Evolutionary conservation across 2,329 filamentous ascomycete species (phyloP).

Genomic region (Bipolaris cookei): DNA sequence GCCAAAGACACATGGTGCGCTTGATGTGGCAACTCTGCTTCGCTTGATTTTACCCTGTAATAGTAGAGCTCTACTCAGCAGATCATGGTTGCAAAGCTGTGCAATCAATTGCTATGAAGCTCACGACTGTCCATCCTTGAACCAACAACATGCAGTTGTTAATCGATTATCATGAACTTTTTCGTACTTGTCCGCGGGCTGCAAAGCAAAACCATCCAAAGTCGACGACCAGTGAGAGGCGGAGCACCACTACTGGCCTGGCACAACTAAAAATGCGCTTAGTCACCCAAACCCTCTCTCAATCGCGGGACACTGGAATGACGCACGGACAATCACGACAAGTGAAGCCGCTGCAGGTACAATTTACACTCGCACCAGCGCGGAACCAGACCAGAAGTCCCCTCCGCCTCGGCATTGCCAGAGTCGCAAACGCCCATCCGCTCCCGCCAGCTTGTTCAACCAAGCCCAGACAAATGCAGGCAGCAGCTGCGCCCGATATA

Average conservation of each 20-base stretch:
- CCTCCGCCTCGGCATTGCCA: conserved; percentile 21
- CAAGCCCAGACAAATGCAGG: conserved; percentile 44
- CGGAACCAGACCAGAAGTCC: conserved; percentile 9
- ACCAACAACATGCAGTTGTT: not conserved
- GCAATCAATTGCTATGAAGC: too few species aligned
- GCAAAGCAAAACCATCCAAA: too few species aligned
- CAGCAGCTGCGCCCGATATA: conserved; percentile 43
- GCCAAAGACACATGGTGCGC: not conserved
- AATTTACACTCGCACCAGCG: conserved; percentile 24
- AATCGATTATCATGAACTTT: not conserved
- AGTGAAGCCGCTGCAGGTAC: conserved; percentile 33
- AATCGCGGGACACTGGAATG: conserved; percentile 18
- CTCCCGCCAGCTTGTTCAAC: conserved; percentile 28
- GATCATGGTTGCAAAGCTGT: too few species aligned
- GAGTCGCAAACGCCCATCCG: conserved; percentile 25
- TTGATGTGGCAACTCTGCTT: not conserved
- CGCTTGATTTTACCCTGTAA: not conserved
- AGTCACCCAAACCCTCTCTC: conserved; percentile 10
- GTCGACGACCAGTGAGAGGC: not conserved
- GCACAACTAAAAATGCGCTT: conserved; percentile 10
- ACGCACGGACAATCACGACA: conserved; percentile 25
- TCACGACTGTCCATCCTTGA: too few species aligned
- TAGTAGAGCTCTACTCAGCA: not conserved
- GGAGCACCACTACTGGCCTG: not conserved
- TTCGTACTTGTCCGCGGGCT: not conserved